Evolutionary conservation across 495 filamentous ascomycete genomes (phyloP).

Genomic region (Penicillium alfredii): DNA sequence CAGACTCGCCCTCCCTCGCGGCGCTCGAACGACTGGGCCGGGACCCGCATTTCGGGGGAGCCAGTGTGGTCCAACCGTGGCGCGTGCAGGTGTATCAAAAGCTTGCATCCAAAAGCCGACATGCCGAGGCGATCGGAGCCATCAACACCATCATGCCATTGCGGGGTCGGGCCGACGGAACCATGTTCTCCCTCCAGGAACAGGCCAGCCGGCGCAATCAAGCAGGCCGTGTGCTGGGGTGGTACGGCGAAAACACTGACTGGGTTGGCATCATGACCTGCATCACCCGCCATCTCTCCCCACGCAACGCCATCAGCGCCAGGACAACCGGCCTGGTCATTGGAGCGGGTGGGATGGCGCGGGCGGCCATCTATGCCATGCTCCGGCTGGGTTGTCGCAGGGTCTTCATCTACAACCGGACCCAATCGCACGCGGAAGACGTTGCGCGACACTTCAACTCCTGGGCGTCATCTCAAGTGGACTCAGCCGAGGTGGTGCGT

Average conservation of each 20-base stretch:
- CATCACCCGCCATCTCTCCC: constrained; percentile 68
- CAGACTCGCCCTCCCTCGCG: constrained; percentile 57
- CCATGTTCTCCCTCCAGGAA: constrained; percentile 57
- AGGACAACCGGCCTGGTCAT: constrained; percentile 66
- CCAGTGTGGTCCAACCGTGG: constrained; percentile 68
- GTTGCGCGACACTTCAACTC: constrained; percentile 69
- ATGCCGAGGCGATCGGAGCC: constrained; percentile 74
- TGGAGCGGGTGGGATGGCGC: constrained; percentile 77
- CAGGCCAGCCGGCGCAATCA: constrained; percentile 60
- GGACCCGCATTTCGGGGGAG: constrained; percentile 65
- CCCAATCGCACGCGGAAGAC: constrained; percentile 51
- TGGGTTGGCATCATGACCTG: constrained; percentile 71
- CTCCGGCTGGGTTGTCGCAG: constrained; percentile 71
- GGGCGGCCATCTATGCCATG: constrained; percentile 73
- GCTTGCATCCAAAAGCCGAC: constrained; percentile 62
- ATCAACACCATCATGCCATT: constrained; percentile 79
- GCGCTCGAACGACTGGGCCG: constrained; percentile 56
- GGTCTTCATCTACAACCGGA: constrained; percentile 77
- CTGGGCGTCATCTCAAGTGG: constrained; percentile 43
- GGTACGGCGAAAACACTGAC: constrained; percentile 83
- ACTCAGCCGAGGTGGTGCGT: constrained; percentile 47
- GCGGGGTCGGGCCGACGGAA: constrained; percentile 54
- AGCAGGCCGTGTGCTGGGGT: constrained; percentile 56
- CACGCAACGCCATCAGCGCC: constrained; percentile 68
- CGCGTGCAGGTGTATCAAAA: constrained; percentile 65